Evolutionary conservation across 139 green algal genomes (phyloP).

Genomic region (Ulvella scutata): DNA sequence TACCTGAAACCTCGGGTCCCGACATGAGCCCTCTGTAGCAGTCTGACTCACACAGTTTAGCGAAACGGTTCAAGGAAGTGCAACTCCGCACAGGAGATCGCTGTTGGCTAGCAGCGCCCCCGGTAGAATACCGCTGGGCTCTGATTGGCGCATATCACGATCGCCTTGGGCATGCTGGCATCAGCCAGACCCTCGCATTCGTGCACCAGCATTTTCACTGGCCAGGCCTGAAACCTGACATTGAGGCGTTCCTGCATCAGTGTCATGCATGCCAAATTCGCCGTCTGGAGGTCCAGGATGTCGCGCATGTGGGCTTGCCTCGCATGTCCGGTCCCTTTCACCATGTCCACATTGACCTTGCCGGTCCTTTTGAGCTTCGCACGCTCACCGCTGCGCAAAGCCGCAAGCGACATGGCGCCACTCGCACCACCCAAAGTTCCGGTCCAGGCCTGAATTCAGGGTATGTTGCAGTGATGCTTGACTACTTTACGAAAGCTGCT

Average conservation of each 20-base stretch:
- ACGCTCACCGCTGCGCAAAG: too few relatives aligned
- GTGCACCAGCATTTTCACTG: slow-evolving; percentile 9
- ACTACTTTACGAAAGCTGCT: neutral
- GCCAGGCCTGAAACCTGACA: neutral
- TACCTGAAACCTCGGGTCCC: too few relatives aligned
- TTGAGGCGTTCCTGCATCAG: neutral
- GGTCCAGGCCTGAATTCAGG: too few relatives aligned
- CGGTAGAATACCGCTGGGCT: slow-evolving; percentile 5
- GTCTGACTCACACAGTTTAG: too few relatives aligned
- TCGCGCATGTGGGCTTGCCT: neutral
- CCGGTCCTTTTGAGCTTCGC: neutral
- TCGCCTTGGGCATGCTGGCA: slow-evolving; percentile 7
- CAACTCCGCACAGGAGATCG: neutral
- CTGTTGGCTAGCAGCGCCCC: neutral
- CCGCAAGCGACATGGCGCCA: neutral
- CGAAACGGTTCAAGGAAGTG: neutral
- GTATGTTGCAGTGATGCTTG: neutral
- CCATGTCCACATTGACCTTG: slow-evolving; percentile 2
- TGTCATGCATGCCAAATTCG: neutral
- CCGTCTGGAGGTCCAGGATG: neutral
- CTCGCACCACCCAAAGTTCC: neutral
- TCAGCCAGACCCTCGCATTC: neutral
- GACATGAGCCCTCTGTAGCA: too few relatives aligned
- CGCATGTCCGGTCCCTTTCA: neutral
- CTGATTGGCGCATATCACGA: slow-evolving; percentile 10